Evolutionary conservation across 163 green algal species (phyloP), one percentile per base, ranked within the genome.

Genomic region (Smithsoniella earleae): DNA sequence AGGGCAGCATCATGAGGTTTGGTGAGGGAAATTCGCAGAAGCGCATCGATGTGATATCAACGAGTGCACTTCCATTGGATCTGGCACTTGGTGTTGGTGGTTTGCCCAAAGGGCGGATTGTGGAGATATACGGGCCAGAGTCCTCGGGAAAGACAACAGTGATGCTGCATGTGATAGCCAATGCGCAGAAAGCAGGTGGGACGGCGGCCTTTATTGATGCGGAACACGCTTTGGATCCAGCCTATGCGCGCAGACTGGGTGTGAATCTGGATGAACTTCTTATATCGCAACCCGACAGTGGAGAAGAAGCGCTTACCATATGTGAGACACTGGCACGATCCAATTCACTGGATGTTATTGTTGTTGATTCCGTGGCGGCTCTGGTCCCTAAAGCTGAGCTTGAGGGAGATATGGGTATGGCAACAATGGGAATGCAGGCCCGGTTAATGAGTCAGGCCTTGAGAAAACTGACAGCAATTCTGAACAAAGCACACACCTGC

Each of bases 61-160:
- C n/a, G n/a, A n/a, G n/a, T n/a, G n/a, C n/a, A n/a, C n/a, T n/a
- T n/a, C n/a, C n/a, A n/a, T n/a, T 98, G 22, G 93, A 98, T 77
- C 75, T 86, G 27, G 93, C 93, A 0, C 79, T 96, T 18, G 91
- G 93, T 0, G n/a, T n/a, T n/a, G 94, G 94, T 2, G 94, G 94
- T 10, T 92, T 90, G 36, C 94, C 94, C n/a, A 88, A 87, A 44
- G 94, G 94, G 1, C 80, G 94, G 5, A 94, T 98, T 66, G 54
- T 54, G 3, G 81, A 92, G 86, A 88, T 97, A 10, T 96, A 86
- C 78, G 91, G 92, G 1, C 92, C 93, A 25, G 94, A 99, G 82
- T 87, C 76, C 52, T 90, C 81, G 72, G 94, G 94, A 55, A 99
- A 99, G 85, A 98, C 92, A 2, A 98, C 94, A 0, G 76, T 99